These are phyloP conservation scores for Fusarium sp. DNA, from an alignment of 2,329 filamentous ascomycete species.

Conservation along the genomic window DNA sequence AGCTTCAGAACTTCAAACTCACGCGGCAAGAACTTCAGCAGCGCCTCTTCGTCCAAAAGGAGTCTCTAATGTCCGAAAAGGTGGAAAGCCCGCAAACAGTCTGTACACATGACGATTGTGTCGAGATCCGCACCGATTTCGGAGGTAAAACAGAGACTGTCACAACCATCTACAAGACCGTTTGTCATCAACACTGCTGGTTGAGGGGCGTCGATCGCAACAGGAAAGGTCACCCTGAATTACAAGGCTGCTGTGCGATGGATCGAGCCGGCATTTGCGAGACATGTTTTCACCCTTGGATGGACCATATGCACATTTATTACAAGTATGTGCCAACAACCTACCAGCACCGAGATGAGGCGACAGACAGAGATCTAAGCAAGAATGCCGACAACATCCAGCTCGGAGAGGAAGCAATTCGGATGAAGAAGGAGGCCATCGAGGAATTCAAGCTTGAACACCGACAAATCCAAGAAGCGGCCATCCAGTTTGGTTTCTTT, in stretches of 20 bases:
- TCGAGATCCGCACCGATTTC: neutral
- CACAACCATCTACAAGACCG: neutral
- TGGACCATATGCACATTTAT: slow-evolving; percentile 24
- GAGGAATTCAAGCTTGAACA: slow-evolving; percentile 8
- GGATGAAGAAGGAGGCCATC: slow-evolving; percentile 1
- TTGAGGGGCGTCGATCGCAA: neutral
- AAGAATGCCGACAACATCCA: neutral
- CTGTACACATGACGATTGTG: neutral
- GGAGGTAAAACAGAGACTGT: neutral
- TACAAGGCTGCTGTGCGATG: neutral
- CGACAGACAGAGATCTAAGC: neutral
- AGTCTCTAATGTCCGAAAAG: neutral
- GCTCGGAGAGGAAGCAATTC: neutral
- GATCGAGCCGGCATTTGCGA: neutral
- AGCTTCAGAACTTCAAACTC: neutral
- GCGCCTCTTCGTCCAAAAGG: neutral
- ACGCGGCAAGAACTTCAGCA: neutral
- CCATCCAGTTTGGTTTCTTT: slow-evolving; percentile 18
- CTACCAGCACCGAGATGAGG: neutral
- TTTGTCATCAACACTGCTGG: neutral
- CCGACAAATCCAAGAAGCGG: slow-evolving; percentile 10
- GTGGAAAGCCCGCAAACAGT: neutral
- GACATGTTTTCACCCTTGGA: slow-evolving; percentile 3
- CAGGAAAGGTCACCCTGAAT: neutral
- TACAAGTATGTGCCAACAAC: slow-evolving; percentile 1